phyloP scores from a whole-genome alignment of 495 filamentous ascomycete species.

The Penicillium soppii region DNA sequence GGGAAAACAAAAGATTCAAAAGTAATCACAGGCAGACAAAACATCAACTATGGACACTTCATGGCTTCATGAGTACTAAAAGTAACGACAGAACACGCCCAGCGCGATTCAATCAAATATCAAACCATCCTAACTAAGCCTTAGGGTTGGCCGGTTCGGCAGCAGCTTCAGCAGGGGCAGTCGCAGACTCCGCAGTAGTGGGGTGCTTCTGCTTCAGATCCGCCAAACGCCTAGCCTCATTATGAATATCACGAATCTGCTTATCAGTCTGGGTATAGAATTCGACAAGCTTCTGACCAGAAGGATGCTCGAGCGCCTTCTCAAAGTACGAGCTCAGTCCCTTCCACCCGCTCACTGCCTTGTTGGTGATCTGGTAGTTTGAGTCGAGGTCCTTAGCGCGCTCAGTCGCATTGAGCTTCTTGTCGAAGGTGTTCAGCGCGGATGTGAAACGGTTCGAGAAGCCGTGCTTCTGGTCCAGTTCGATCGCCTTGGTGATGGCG shows the following conservation, averaged over 20 bases:
- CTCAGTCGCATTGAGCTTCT: constrained; percentile 76
- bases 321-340: constrained; percentile 84
- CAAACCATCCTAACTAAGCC: constrained; percentile 18
- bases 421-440: constrained; percentile 73
- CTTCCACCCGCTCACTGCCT: constrained; percentile 61
- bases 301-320: constrained; percentile 80
- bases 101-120: not conserved
- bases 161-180: constrained; percentile 21
- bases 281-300: constrained; percentile 76
- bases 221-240: constrained; percentile 81
- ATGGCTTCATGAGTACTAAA: constrained; percentile 4
- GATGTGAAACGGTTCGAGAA: constrained; percentile 73
- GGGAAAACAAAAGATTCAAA: not conserved
- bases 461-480: constrained; percentile 87
- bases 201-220: constrained; percentile 73
- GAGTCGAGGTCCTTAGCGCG: constrained; percentile 73
- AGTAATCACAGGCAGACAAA: not conserved
- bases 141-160: constrained; percentile 32
- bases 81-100: not conserved
- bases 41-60: constrained; percentile 3
- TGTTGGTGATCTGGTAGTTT: constrained; percentile 69
- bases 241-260: constrained; percentile 90
- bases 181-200: constrained; percentile 13
- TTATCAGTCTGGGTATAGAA: constrained; percentile 82
- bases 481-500: constrained; percentile 81